Evolutionary conservation across 345 rosid species (phyloP).

Genomic region (Zanthoxylum bungeanum): DNA sequence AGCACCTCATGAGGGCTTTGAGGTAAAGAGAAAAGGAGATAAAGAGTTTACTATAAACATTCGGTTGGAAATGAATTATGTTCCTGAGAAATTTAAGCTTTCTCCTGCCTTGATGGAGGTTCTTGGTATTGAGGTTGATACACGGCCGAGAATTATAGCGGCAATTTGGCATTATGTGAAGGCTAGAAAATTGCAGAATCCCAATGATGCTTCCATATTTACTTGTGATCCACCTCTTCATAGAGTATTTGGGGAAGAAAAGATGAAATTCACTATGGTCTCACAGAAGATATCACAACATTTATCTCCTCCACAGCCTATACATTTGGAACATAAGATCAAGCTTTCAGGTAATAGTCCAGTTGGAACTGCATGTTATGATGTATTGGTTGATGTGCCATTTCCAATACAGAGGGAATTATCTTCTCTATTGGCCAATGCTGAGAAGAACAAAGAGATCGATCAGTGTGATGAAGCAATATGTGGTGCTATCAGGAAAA

Average conservation of each 20-base stretch:
- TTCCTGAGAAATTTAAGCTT: constrained; percentile 93
- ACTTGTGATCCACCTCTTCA: constrained; percentile 82
- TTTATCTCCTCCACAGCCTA: constrained; percentile 80
- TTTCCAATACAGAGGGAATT: constrained; percentile 91
- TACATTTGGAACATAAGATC: constrained; percentile 86
- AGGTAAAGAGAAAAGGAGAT: constrained; percentile 96
- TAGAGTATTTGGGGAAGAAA: constrained; percentile 91
- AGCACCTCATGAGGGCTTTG: constrained; percentile 92
- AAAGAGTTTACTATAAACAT: constrained; percentile 77
- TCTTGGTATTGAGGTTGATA: constrained; percentile 94
- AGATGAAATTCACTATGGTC: constrained; percentile 77
- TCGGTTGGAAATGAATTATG: constrained; percentile 84
- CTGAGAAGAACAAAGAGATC: constrained; percentile 96
- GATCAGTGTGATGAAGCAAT: constrained; percentile 94
- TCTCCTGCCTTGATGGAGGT: constrained; percentile 88
- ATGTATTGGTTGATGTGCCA: constrained; percentile 91
- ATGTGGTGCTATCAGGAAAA: constrained; percentile 84
- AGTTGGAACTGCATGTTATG: constrained; percentile 84
- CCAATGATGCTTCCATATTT: constrained; percentile 82
- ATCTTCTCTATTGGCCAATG: constrained; percentile 76
- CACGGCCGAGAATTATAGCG: constrained; percentile 94
- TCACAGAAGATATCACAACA: constrained; percentile 87
- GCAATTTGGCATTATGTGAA: constrained; percentile 98
- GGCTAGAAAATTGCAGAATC: constrained; percentile 91
- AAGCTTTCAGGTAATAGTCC: constrained; percentile 89